These are phyloP conservation scores for Lindgomyces ingoldianus DNA, from an alignment of 495 filamentous ascomycete species.

Conservation along the genomic window DNA sequence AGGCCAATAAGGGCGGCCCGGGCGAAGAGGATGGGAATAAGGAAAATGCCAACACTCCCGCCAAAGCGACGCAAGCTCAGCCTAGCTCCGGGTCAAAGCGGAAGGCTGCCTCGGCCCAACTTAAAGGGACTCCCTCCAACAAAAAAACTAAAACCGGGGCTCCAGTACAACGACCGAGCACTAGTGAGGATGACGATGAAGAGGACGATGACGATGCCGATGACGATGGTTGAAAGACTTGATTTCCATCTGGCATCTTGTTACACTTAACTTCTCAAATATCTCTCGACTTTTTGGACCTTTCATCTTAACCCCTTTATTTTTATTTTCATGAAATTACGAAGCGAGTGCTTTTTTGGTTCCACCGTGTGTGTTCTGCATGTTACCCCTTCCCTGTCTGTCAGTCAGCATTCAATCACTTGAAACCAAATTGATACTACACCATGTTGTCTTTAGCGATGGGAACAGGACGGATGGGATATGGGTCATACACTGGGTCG, in stretches of 20 bases:
- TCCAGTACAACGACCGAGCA: slow-evolving; percentile 28
- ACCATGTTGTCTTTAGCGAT: background rate
- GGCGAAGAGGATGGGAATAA: slow-evolving; percentile 40
- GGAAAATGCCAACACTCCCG: slow-evolving; percentile 37
- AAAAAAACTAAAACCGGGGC: slow-evolving; percentile 57
- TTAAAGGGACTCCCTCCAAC: slow-evolving; percentile 47
- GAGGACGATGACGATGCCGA: slow-evolving; percentile 41
- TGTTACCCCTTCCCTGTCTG: slow-evolving; percentile 11
- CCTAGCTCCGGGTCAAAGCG: slow-evolving; percentile 48
- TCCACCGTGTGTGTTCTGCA: slow-evolving; percentile 2
- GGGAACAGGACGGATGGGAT: background rate
- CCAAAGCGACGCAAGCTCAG: slow-evolving; percentile 42
- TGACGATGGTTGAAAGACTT: slow-evolving; percentile 34
- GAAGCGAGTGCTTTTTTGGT: slow-evolving; percentile 24
- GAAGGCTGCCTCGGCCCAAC: slow-evolving; percentile 43
- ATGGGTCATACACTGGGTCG: background rate
- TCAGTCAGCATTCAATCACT: background rate
- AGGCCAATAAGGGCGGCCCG: slow-evolving; percentile 55
- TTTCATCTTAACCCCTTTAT: background rate
- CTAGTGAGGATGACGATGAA: slow-evolving; percentile 40
- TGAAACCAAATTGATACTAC: slow-evolving; percentile 16
- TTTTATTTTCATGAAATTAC: slow-evolving; percentile 10
- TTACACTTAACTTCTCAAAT: too few species aligned
- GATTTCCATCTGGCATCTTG: too few species aligned
- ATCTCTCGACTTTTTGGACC: background rate